phyloP scores from a whole-genome alignment of 108 stramenopile species.

The Skeletonema potamos region DNA sequence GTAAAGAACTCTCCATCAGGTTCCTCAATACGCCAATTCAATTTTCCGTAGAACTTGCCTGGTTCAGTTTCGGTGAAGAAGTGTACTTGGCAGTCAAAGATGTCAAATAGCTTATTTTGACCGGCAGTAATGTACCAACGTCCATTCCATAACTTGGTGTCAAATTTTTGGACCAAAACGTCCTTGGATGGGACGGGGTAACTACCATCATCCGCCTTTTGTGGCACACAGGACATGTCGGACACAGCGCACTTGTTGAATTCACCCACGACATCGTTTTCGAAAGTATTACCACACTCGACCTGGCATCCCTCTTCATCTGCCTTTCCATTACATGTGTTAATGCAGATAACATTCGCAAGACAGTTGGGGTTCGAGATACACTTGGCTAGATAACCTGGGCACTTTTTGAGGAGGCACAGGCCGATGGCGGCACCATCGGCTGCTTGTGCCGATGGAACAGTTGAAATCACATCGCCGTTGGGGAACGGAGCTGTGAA shows the following conservation, averaged over 20 bases:
- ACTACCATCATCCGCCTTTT: conserved; percentile 86
- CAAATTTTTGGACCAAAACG: conserved; percentile 70
- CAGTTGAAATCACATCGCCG: neutral
- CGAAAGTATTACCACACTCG: conserved; percentile 93
- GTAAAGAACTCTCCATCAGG: conserved; percentile 98
- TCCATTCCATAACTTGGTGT: conserved; percentile 88
- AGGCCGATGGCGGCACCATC: conserved; percentile 74
- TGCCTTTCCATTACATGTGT: conserved; percentile 81
- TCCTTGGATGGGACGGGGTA: conserved; percentile 82
- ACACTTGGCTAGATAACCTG: conserved; percentile 79
- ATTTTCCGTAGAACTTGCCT: conserved; percentile 85
- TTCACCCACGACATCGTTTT: conserved; percentile 93
- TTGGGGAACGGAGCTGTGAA: conserved; percentile 17
- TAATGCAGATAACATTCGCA: conserved; percentile 95
- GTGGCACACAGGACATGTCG: conserved; percentile 90
- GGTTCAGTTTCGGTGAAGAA: conserved; percentile 92
- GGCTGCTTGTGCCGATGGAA: conserved; percentile 60
- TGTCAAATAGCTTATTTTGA: conserved; percentile 91
- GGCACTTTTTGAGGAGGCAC: conserved; percentile 80
- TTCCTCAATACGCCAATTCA: conserved; percentile 94
- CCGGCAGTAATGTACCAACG: conserved; percentile 94
- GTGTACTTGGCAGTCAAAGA: conserved; percentile 97
- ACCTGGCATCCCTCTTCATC: conserved; percentile 95
- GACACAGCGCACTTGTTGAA: conserved; percentile 96
- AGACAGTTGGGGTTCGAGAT: conserved; percentile 90